phyloP scores from a whole-genome alignment of 2,329 filamentous ascomycete species.

The Penicillium oxalicum region DNA sequence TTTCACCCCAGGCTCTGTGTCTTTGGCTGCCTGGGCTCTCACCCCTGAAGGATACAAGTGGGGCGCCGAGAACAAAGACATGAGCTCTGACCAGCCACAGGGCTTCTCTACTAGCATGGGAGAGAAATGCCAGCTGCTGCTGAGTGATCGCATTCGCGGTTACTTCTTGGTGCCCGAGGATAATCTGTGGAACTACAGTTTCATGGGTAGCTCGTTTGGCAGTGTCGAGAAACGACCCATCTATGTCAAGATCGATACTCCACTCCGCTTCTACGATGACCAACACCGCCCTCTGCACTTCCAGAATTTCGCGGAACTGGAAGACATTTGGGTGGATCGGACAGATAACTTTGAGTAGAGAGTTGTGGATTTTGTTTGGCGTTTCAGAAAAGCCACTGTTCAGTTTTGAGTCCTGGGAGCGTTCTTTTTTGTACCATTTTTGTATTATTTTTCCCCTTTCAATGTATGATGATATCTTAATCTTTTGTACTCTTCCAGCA shows the following conservation, averaged over 20 bases:
- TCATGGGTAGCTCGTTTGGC: constrained; percentile 86
- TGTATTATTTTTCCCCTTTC: constrained; percentile 10
- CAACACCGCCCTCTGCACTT: constrained; percentile 91
- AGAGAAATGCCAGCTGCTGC: constrained; percentile 86
- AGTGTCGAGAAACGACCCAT: constrained; percentile 85
- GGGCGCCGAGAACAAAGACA: constrained; percentile 93
- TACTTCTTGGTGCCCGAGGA: constrained; percentile 95
- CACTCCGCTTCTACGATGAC: constrained; percentile 82
- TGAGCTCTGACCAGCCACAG: constrained; percentile 83
- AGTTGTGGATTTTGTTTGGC: constrained; percentile 11
- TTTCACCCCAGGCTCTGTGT: constrained; percentile 95
- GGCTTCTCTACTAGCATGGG: constrained; percentile 91
- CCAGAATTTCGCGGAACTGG: constrained; percentile 92
- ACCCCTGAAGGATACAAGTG: constrained; percentile 92
- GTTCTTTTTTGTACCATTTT: constrained; percentile 11
- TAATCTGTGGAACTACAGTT: constrained; percentile 93
- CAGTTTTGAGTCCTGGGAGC: constrained; percentile 9
- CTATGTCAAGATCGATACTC: constrained; percentile 90
- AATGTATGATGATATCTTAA: constrained; percentile 19
- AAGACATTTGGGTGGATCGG: constrained; percentile 93
- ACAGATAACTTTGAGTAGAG: constrained; percentile 83
- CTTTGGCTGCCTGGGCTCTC: constrained; percentile 85
- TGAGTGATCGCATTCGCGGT: constrained; percentile 88
- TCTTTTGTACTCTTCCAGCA: constrained; percentile 18
- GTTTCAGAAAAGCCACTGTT: constrained; percentile 15